phyloP scores from a whole-genome alignment of 495 filamentous ascomycete species.

The Cryomyces antarcticus region DNA sequence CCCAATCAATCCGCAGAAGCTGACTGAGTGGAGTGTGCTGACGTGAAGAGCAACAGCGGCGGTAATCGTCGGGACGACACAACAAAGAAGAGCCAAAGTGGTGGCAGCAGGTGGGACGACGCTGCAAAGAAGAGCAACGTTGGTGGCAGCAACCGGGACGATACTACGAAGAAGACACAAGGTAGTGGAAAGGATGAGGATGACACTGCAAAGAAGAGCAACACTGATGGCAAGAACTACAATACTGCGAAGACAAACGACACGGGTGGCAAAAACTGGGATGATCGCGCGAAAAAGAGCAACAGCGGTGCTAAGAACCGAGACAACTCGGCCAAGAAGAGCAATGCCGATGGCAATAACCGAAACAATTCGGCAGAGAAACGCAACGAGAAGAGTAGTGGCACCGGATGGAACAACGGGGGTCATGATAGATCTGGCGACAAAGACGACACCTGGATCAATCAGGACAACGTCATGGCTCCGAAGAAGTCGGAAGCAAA shows the following conservation, averaged over 20 bases:
- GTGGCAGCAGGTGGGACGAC: background rate
- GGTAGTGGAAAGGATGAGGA: background rate
- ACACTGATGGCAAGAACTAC: background rate
- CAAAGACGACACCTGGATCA: too few relatives aligned
- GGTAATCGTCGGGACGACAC: background rate
- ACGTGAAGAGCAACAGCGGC: background rate
- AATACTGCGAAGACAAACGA: background rate
- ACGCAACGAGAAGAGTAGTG: background rate
- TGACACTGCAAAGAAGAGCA: background rate
- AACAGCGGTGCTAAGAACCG: background rate
- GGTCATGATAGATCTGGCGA: background rate
- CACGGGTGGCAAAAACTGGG: background rate
- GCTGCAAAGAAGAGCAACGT: background rate
- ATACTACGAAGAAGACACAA: too few relatives aligned
- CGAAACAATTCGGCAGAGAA: too few relatives aligned
- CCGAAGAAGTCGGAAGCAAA: too few relatives aligned
- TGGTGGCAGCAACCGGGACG: background rate
- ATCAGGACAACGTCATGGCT: too few relatives aligned
- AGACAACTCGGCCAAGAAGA: background rate
- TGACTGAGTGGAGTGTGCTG: background rate
- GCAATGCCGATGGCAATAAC: background rate
- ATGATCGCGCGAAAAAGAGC: background rate
- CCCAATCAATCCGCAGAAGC: background rate
- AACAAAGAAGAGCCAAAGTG: too few relatives aligned
- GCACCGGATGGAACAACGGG: background rate